A percentile compares a stretch with the other conserved stretches of the same genome.
Evolutionary conservation across 179 eudicot genomes (phyloP).

Genomic region (Actinidia arguta): DNA sequence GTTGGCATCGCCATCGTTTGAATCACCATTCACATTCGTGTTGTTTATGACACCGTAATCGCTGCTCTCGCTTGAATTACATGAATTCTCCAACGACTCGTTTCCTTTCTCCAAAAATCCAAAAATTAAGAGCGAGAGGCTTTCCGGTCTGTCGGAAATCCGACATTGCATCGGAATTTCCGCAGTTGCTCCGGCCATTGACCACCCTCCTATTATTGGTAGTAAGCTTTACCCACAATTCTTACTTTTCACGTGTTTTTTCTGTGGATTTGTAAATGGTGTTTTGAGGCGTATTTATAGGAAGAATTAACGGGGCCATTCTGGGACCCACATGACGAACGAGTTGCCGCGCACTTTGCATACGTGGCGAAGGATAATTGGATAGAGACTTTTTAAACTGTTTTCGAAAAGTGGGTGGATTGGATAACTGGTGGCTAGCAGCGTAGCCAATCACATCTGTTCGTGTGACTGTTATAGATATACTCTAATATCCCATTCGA

Average conservation of each 20-base stretch:
- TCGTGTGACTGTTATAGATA: conserved; percentile 3
- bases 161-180: neutral
- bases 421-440: conserved; percentile 5
- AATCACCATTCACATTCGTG: neutral
- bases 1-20: conserved; percentile 6
- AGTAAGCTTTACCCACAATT: neutral
- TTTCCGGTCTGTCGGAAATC: neutral
- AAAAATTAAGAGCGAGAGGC: conserved; percentile 25
- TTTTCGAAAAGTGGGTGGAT: neutral
- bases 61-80: neutral
- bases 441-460: conserved; percentile 14
- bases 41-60: neutral
- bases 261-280: too few species aligned
- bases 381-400: neutral
- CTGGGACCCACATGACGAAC: conserved; percentile 13
- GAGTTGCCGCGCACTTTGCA: neutral
- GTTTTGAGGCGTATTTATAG: conserved; percentile 8
- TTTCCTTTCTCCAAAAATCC: conserved; percentile 29
- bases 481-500: conserved; percentile 18
- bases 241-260: neutral
- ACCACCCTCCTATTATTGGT: neutral
- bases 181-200: conserved; percentile 15
- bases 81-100: neutral
- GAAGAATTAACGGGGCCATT: too few species aligned
- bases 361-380: conserved; percentile 5